phyloP scores from a whole-genome alignment of 139 green algal species.

The Klebsormidium nitens region DNA sequence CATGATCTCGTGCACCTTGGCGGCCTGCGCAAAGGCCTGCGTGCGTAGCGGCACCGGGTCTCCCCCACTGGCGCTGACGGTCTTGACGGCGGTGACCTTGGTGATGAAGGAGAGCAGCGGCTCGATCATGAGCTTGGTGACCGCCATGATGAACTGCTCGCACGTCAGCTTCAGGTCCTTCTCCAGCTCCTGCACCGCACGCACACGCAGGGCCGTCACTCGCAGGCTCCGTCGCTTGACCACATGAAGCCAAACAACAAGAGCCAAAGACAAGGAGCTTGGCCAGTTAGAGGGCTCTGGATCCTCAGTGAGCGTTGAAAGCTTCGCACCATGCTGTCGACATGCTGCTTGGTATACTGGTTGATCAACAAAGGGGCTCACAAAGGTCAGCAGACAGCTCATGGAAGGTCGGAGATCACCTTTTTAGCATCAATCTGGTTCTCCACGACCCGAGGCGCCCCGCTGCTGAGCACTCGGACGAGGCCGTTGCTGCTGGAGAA shows the following conservation, averaged over 20 bases:
- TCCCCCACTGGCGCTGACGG: background rate
- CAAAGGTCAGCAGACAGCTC: too few relatives aligned
- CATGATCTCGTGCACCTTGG: conserved; percentile 75
- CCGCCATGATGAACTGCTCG: conserved; percentile 90
- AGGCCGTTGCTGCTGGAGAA: conserved; percentile 69
- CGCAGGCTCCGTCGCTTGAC: too few relatives aligned
- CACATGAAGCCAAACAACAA: too few relatives aligned
- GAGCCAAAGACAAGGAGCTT: too few relatives aligned
- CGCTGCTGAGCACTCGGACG: conserved; percentile 65
- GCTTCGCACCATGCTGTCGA: too few relatives aligned
- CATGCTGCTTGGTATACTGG: too few relatives aligned
- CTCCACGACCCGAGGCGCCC: conserved; percentile 64
- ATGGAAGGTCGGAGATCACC: conserved; percentile 4
- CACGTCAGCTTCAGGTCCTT: conserved; percentile 82
- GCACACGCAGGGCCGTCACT: too few relatives aligned
- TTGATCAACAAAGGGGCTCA: too few relatives aligned
- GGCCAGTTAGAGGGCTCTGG: too few relatives aligned
- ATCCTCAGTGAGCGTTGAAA: too few relatives aligned
- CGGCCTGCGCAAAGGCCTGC: conserved; percentile 83
- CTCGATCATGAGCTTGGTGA: conserved; percentile 88
- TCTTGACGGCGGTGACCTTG: conserved; percentile 57
- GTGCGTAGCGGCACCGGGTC: conserved; percentile 10
- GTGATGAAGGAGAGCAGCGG: conserved; percentile 91
- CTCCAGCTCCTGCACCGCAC: conserved; percentile 68
- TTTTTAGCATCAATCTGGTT: conserved; percentile 80